phyloP scores from a whole-genome alignment of 768 basidiomycete species.

The Saitozyma sp. region DNA sequence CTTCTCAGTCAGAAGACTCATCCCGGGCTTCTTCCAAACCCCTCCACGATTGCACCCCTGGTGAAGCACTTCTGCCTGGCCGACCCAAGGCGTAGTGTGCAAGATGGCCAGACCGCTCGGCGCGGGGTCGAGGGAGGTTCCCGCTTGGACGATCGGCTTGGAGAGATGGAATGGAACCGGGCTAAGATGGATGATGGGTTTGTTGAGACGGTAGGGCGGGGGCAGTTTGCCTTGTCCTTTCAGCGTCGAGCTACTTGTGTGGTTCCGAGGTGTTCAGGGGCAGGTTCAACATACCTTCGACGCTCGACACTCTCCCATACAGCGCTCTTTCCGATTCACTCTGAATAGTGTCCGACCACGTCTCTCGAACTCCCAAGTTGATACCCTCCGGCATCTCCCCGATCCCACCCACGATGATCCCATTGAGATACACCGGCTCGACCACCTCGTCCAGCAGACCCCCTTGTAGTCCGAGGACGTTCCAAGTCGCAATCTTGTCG shows the following conservation, averaged over 20 bases:
- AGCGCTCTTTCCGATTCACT: slow-evolving; percentile 72
- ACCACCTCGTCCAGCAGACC: slow-evolving; percentile 63
- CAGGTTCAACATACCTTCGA: slow-evolving; percentile 24
- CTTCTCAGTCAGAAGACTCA: slow-evolving; percentile 17
- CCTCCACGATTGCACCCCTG: slow-evolving; percentile 20
- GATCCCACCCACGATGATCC: slow-evolving; percentile 74
- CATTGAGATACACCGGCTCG: slow-evolving; percentile 66
- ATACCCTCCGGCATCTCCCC: slow-evolving; percentile 48
- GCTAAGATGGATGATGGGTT: slow-evolving; percentile 65
- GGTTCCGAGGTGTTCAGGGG: slow-evolving; percentile 7
- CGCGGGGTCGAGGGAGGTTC: slow-evolving; percentile 37
- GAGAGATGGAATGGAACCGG: slow-evolving; percentile 63
- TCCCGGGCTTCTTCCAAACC: slow-evolving; percentile 32
- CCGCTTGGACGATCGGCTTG: slow-evolving; percentile 48
- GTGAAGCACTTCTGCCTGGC: slow-evolving; percentile 37
- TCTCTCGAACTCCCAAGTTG: slow-evolving; percentile 6
- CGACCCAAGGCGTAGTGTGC: slow-evolving; percentile 51
- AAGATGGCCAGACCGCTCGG: slow-evolving; percentile 59
- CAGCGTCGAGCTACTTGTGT: no score
- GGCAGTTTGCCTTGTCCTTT: slow-evolving; percentile 52
- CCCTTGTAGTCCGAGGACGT: slow-evolving; percentile 79
- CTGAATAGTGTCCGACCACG: slow-evolving; percentile 53
- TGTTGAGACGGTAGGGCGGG: slow-evolving; percentile 57
- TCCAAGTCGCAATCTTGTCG: slow-evolving; percentile 91
- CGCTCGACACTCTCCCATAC: slow-evolving; percentile 58